These are phyloP conservation scores for Prunus yedoensis DNA, from an alignment of 331 rosid species.

Conservation along the genomic window DNA sequence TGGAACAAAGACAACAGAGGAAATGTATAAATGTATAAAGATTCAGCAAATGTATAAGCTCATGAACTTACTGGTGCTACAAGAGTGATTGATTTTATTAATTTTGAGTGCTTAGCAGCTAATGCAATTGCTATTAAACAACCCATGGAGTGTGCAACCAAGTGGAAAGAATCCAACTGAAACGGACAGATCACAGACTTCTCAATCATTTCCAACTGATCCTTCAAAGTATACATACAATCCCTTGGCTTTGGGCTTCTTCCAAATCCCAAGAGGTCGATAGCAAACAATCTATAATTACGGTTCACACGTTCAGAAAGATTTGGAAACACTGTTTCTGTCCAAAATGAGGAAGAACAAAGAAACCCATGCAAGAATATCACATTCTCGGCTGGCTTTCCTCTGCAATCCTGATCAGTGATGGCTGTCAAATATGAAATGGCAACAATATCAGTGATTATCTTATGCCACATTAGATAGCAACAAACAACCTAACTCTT, in stretches of 20 bases:
- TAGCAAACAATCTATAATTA: slow-evolving; percentile 50
- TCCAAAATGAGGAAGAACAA: slow-evolving; percentile 80
- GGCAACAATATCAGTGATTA: slow-evolving; percentile 1
- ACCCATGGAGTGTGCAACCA: slow-evolving; percentile 98
- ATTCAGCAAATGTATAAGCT: not conserved
- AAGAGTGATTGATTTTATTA: slow-evolving; percentile 67
- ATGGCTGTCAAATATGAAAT: slow-evolving; percentile 31
- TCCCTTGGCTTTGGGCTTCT: slow-evolving; percentile 83
- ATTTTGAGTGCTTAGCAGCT: slow-evolving; percentile 61
- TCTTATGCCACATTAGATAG: not conserved
- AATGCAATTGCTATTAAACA: slow-evolving; percentile 72
- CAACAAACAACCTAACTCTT: not conserved
- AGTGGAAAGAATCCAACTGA: slow-evolving; percentile 61
- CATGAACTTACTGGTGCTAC: slow-evolving; percentile 76
- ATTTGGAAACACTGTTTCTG: slow-evolving; percentile 62
- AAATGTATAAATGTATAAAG: not conserved
- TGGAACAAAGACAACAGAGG: not conserved
- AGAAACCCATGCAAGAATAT: slow-evolving; percentile 87
- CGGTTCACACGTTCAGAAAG: slow-evolving; percentile 43
- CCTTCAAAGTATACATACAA: slow-evolving; percentile 69
- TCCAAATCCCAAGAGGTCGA: slow-evolving; percentile 87
- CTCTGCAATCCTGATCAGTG: slow-evolving; percentile 26
- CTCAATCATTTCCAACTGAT: slow-evolving; percentile 79
- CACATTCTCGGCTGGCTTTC: slow-evolving; percentile 52
- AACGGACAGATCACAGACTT: slow-evolving; percentile 58